These are phyloP conservation scores for Quercus dentata DNA, from an alignment of 306 rosid species.

Conservation along the genomic window DNA sequence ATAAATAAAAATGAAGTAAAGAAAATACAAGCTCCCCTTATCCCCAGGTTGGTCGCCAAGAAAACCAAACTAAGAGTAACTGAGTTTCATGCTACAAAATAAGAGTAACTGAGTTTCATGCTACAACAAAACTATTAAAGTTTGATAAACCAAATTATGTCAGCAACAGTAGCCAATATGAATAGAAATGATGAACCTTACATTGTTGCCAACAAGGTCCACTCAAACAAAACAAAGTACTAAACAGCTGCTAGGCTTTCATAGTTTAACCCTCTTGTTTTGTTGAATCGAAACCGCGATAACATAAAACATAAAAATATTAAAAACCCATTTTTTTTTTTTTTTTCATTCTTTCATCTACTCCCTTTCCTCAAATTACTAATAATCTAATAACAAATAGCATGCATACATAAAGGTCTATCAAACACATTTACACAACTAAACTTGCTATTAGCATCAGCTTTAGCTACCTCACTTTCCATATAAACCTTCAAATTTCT, in stretches of 20 bases:
- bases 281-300: background rate
- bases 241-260: background rate
- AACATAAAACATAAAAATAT: background rate
- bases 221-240: background rate
- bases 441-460: constrained; percentile 28
- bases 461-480: constrained; percentile 39
- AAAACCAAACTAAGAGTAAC: constrained; percentile 4
- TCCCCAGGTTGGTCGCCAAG: background rate
- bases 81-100: constrained; percentile 4
- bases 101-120: background rate
- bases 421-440: no score
- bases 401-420: background rate
- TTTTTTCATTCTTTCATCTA: background rate
- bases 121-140: background rate
- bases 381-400: background rate
- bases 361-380: background rate
- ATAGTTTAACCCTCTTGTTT: background rate
- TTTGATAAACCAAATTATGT: background rate
- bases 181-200: background rate
- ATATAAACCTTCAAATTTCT: constrained; percentile 47
- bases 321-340: no score
- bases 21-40: background rate
- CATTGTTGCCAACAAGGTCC: background rate
- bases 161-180: background rate
- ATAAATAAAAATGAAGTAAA: background rate